Conservation (phyloP, 306 rosid genomes). For the Castanea crenata region DNA sequence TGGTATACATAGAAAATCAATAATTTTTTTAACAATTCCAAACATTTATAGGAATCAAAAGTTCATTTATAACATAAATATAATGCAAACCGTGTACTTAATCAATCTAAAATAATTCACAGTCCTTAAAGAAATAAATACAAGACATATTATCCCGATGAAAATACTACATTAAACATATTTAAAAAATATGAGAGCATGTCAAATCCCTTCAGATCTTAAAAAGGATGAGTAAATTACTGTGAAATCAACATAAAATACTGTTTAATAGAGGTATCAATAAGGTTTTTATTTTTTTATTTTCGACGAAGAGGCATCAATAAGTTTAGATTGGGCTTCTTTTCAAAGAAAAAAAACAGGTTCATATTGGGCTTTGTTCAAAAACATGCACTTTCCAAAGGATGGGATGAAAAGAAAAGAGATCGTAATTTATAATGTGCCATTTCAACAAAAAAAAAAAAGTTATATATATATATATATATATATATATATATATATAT, state of each 20-base stretch:
- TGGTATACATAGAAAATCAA: too few species aligned
- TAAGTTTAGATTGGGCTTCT: too few species aligned
- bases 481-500: too few species aligned
- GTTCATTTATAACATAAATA: too few species aligned
- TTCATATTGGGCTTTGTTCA: background rate
- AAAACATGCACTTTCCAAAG: background rate
- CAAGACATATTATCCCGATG: constrained; percentile 87
- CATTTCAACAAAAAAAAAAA: background rate
- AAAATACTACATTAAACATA: constrained; percentile 61
- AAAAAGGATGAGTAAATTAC: background rate
- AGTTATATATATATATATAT: too few species aligned
- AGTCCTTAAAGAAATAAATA: too few species aligned
- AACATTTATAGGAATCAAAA: too few species aligned
- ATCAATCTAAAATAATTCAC: too few species aligned
- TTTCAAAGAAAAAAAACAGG: too few species aligned
- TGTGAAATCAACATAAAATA: background rate
- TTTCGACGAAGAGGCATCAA: too few species aligned
- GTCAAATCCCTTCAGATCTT: background rate
- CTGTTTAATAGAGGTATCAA: background rate
- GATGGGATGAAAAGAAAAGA: background rate
- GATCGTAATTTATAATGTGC: background rate
- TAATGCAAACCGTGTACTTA: too few species aligned
- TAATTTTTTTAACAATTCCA: too few species aligned
- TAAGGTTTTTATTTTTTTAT: background rate
- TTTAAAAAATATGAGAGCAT: constrained; percentile 15